These are phyloP conservation scores for Keithomyces neogunnii DNA, from an alignment of 2,329 filamentous ascomycete genomes.

Conservation along the genomic window DNA sequence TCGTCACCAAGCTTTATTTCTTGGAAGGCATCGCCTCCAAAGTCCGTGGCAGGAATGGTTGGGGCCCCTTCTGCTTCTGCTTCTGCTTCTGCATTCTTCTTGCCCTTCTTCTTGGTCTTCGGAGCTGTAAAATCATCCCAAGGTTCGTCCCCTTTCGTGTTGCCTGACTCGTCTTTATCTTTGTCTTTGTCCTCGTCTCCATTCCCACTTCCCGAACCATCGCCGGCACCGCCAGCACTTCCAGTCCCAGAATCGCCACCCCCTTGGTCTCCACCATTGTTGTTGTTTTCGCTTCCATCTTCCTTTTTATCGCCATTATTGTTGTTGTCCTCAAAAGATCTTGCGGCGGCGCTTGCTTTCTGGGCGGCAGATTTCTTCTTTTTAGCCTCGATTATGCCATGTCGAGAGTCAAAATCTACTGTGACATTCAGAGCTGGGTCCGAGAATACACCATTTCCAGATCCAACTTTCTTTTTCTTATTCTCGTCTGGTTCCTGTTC, in stretches of 20 bases:
- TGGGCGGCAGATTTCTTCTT: constrained; percentile 13
- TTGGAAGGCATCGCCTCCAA: constrained; percentile 48
- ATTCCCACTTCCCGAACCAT: constrained; percentile 7
- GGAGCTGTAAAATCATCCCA: constrained; percentile 18
- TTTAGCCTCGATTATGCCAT: constrained; percentile 11
- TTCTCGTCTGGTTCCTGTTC: background rate
- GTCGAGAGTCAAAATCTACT: constrained; percentile 13
- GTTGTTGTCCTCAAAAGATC: constrained; percentile 6
- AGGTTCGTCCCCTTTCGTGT: constrained; percentile 28
- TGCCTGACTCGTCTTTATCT: constrained; percentile 26
- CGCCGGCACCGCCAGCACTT: background rate
- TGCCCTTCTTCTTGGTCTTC: constrained; percentile 31
- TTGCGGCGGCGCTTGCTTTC: constrained; percentile 4
- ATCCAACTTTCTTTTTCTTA: background rate
- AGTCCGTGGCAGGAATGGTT: constrained; percentile 23
- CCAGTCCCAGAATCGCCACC: constrained; percentile 1
- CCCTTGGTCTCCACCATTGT: constrained; percentile 7
- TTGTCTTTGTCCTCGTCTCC: constrained; percentile 12
- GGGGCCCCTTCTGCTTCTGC: constrained; percentile 19
- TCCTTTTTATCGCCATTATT: constrained; percentile 3
- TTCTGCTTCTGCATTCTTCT: constrained; percentile 17
- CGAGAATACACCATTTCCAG: constrained; percentile 9
- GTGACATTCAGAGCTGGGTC: constrained; percentile 14
- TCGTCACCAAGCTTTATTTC: constrained; percentile 60
- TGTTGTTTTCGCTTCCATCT: constrained; percentile 5